Base-by-base conservation (phyloP, 257 asterid species). In the Nicotiana paniculata region DNA sequence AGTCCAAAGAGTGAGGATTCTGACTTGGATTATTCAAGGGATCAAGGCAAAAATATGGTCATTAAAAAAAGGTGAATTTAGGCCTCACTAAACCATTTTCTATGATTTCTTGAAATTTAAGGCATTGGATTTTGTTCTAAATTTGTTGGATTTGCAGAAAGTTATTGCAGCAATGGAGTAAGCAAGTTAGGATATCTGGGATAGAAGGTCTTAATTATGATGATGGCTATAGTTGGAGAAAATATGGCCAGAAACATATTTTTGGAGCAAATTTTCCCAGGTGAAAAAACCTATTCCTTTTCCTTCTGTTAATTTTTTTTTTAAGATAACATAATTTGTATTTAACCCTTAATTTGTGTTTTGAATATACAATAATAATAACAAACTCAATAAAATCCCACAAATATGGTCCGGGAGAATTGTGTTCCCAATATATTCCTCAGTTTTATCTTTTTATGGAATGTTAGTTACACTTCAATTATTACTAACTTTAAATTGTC, bases 221-320 rank as follows among this genome's bases (percentile, higher is more conserved):
- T 63, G 97, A 93, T 88, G 98, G 96, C 4, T 84, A 88, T 59
- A 86, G 87, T 77, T 95, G 97, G 98, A 90, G 97, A 77, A 95
- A 95, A 87, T 95, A 95, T 79, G 98, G 98, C 13, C 97, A 93
- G 88, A 95, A 95, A 81, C 90, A 86, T 55, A 92, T 95, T 75
- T 85, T 95, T 80, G 93, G 97, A 66, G 90, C 95, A 46, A 88
- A 15, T 81, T 84, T 86, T 88, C 97, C 97, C 61, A 95, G 98
- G 98, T 91, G 77, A 90, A 86, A 30, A 18, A 74, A 13, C 9
- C 76, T 48, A 17, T 30, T 18, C 21, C 21, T 55, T n/a, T 65
- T 65, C 9, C 6, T 65, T 30, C 5, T 17, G 46, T 39, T 39
- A 0, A 9, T 39, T 39, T 6, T 39, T 37, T 37, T 37, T 37